phyloP scores from a whole-genome alignment of 768 basidiomycete species.

The Ramaria sp. region DNA sequence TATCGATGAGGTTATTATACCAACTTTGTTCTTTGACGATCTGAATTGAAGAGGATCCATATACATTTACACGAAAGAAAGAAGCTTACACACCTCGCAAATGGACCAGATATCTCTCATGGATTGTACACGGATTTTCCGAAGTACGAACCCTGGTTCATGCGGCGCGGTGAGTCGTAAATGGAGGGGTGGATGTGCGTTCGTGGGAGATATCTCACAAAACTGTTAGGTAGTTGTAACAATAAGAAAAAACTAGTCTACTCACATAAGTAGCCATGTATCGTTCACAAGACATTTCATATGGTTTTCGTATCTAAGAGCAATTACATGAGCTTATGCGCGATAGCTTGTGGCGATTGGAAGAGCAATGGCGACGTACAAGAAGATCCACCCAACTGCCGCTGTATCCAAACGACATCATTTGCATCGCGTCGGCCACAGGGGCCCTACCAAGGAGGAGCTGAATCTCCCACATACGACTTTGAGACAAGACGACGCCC shows the following conservation, averaged over 20 bases:
- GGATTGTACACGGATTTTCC: conserved; percentile 58
- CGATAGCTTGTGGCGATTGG: neutral
- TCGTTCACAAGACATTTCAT: conserved; percentile 34
- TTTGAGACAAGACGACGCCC: conserved; percentile 66
- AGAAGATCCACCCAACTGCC: conserved; percentile 60
- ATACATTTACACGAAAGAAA: neutral
- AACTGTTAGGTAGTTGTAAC: neutral
- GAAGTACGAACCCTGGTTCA: conserved; percentile 67
- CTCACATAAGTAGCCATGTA: conserved; percentile 63
- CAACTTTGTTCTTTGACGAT: conserved; percentile 78
- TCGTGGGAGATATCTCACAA: conserved; percentile 50
- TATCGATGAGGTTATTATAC: conserved; percentile 61
- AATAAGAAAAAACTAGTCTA: conserved; percentile 10
- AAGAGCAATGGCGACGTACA: conserved; percentile 26
- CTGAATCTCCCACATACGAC: conserved; percentile 65
- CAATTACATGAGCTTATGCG: conserved; percentile 13
- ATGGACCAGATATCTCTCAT: conserved; percentile 69
- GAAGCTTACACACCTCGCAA: conserved; percentile 43
- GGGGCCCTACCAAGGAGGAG: conserved; percentile 43
- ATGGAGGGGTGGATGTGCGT: conserved; percentile 57
- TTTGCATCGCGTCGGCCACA: conserved; percentile 30
- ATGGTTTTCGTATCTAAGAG: conserved; percentile 7
- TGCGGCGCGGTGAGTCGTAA: conserved; percentile 57
- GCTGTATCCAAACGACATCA: conserved; percentile 24
- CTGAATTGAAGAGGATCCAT: conserved; percentile 21